Evolutionary conservation across 805 yeast genomes (phyloP), one percentile per base, ranked within the genome.

Genomic region (Lipomyces yamadae): DNA sequence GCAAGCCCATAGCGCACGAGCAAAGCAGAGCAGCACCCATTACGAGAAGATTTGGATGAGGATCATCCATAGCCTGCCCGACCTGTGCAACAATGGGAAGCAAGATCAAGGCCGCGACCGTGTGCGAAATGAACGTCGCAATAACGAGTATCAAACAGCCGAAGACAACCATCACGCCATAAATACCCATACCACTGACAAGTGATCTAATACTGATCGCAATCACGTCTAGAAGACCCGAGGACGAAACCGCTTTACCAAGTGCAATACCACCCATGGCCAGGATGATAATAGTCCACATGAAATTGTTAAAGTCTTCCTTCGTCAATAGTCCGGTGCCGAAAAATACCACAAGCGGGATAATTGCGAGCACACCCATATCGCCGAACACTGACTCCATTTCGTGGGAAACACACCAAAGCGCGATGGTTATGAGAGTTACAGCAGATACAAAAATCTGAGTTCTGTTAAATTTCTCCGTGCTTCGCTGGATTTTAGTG

Each of bases 221-320:
- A 67, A 93, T 88, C 0, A 94, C 88, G 5, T 86, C 83, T 64
- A 94, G 82, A 64, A 94, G 81, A 0, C 98, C 98, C 1, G 97
- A 91, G 7, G 95, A 88, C 0, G 97, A 87, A 0, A 94, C 98
- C 0, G 97, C 97, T 76, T 92, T 92, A 64, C 99, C 99, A 61
- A 94, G 81, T 0, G 97, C 96, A 61, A 94, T 85, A 69, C 99
- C 99, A 39, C 99, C 99, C 99, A 94, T 95, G 3, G 98, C 98
- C 70, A 94, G 82, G 56, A 94, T 86, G 8, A 95, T 95, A 73
- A 94, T 95, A 3, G 96, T 92, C 99, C 99, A 94, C 70, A 97
- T 87, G 76, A 94, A 94, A 76, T 92, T 94, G 78, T 95, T 94
- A 78, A 94, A 92, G 76, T 94, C 99, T 65, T 93, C 97, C 1